phyloP scores from a whole-genome alignment of 2,329 filamentous ascomycete genomes.

The Neonectria neomacrospora region DNA sequence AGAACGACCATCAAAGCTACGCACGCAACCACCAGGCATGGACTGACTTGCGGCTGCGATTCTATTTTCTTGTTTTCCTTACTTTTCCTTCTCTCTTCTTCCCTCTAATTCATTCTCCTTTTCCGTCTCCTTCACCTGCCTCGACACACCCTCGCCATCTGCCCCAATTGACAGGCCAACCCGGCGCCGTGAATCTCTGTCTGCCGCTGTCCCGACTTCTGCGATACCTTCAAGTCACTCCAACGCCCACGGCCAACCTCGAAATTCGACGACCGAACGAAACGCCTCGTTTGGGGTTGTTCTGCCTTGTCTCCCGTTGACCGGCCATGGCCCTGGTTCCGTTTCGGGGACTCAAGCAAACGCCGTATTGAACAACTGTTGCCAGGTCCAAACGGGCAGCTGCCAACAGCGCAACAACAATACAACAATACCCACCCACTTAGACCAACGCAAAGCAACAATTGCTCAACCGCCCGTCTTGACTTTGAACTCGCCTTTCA shows the following conservation, averaged over 20 bases:
- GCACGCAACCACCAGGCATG: constrained; percentile 47
- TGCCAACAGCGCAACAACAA: constrained; percentile 10
- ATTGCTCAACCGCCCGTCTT: not conserved
- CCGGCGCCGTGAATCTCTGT: constrained; percentile 20
- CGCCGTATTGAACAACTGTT: constrained; percentile 23
- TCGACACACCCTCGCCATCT: constrained; percentile 5
- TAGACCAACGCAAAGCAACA: constrained; percentile 19
- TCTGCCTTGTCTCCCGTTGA: constrained; percentile 25
- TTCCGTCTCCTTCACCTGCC: constrained; percentile 24
- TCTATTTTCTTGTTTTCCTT: constrained; percentile 33
- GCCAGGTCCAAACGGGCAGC: constrained; percentile 27
- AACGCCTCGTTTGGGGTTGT: constrained; percentile 26
- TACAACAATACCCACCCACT: constrained; percentile 26
- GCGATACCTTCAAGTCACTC: constrained; percentile 26
- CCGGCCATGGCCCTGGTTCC: constrained; percentile 42
- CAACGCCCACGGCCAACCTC: constrained; percentile 4
- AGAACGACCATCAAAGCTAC: constrained; percentile 37
- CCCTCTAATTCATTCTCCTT: constrained; percentile 25
- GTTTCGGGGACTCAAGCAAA: constrained; percentile 33
- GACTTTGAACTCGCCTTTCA: constrained; percentile 5
- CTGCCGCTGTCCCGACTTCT: constrained; percentile 9
- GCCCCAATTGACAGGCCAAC: constrained; percentile 19
- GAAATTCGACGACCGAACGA: constrained; percentile 24
- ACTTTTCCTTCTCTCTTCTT: constrained; percentile 30
- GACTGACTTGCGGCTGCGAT: constrained; percentile 42